Evolutionary conservation across 129 eudicot genomes (phyloP).

Genomic region (Artemisia annua): DNA sequence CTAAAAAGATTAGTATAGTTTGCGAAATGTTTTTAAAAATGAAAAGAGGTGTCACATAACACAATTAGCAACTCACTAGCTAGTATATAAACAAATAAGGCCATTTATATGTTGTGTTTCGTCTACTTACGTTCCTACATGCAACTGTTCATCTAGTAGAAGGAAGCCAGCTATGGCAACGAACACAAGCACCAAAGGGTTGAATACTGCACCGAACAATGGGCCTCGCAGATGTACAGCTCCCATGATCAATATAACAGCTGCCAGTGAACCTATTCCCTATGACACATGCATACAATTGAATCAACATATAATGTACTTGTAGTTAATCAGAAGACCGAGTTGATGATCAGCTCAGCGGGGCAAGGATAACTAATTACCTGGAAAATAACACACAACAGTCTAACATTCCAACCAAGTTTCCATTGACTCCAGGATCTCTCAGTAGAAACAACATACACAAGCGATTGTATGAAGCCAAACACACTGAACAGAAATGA

Average conservation of each 20-base stretch:
- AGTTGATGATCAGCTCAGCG: not conserved
- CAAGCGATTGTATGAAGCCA: conserved; percentile 33
- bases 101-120: not conserved
- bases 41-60: not conserved
- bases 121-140: conserved; percentile 65
- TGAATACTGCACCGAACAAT: conserved; percentile 54
- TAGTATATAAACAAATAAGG: not conserved
- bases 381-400: conserved; percentile 27
- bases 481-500: conserved; percentile 21
- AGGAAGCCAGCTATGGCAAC: conserved; percentile 51
- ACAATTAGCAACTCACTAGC: not conserved
- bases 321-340: not conserved
- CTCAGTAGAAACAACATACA: conserved; percentile 27
- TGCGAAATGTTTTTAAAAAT: not conserved
- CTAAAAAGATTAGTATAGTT: not conserved
- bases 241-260: conserved; percentile 26
- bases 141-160: conserved; percentile 48
- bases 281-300: conserved; percentile 14
- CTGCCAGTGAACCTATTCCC: conserved; percentile 50
- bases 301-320: not conserved
- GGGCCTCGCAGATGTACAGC: conserved; percentile 54
- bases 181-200: conserved; percentile 50
- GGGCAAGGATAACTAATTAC: conserved; percentile 23
- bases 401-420: conserved; percentile 44
- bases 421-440: conserved; percentile 54